Base-by-base conservation (phyloP, 139 green algal genomes). In the Pleodorina starrii region DNA sequence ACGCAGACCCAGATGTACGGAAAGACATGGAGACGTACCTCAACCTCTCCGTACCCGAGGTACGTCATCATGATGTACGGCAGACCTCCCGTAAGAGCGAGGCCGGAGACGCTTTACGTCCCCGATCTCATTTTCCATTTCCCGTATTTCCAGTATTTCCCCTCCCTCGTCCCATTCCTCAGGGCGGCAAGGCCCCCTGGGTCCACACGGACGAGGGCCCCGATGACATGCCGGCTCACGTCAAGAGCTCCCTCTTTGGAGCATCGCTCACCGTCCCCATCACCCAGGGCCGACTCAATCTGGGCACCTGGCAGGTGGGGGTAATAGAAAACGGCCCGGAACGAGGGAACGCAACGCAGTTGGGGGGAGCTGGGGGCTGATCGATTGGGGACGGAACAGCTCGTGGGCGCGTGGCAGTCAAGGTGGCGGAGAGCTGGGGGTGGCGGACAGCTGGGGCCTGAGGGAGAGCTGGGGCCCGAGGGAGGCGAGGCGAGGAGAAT, bases 1-100 rank as follows among this genome's bases (percentile, higher is more conserved):
- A 96, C 78, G 92, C 89, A 27, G 94, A 96, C 76, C 94, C 93
- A 25, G 93, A 95, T 82, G 95, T 97, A 60, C 89, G 94, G 0
- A 81, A 77, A 29, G 94, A 97, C 69, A 95, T 97, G 92, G 93
- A 97, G 69, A 97, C 93, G 0, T 97, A 94, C 76, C 90, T 97
- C 12, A 94, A 91, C 87, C 83, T 73, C 29, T 73, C 90, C 2
- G 94, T 97, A 29, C 94, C 94, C n/a, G 94, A 97, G 91, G 93
- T 95, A 69, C 3, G 36, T 25, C 46, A 38, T 2, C n/a, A n/a
- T n/a, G n/a, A n/a, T n/a, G n/a, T n/a, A n/a, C n/a, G n/a, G n/a
- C n/a, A n/a, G n/a, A n/a, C n/a, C n/a, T n/a, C n/a, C n/a, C n/a
- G n/a, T n/a, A n/a, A n/a, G n/a, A n/a, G n/a, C n/a, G n/a, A n/a